Evolutionary conservation across 1,284 basidiomycete genomes (phyloP).

Genomic region (Apiotrichum montevideense): DNA sequence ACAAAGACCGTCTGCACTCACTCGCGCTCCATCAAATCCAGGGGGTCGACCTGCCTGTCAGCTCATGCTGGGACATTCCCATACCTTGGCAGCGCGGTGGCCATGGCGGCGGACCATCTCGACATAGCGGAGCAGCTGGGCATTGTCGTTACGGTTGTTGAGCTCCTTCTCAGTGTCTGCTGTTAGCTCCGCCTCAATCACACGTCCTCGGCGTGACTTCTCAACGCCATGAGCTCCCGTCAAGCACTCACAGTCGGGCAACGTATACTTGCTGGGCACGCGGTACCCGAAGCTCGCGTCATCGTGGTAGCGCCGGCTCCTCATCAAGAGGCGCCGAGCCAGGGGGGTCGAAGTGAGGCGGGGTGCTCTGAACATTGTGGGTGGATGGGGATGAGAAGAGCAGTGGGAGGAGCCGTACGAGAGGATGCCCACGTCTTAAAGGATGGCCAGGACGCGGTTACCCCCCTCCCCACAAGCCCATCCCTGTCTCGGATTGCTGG

Average conservation of each 20-base stretch:
- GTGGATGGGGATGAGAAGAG: not conserved
- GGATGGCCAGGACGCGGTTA: not conserved
- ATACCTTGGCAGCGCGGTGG: conserved; percentile 37
- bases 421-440: not conserved
- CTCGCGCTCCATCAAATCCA: conserved; percentile 76
- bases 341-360: conserved; percentile 2
- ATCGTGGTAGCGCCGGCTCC: conserved; percentile 58
- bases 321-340: not conserved
- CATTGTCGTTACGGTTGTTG: conserved; percentile 64
- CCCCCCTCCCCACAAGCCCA: not conserved
- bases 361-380: conserved; percentile 11
- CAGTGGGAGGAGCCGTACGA: not conserved
- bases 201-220: too few species aligned
- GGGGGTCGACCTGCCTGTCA: conserved; percentile 64
- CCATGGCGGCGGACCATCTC: conserved; percentile 63
- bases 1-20: conserved; percentile 41
- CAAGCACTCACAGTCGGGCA: conserved; percentile 65
- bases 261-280: conserved; percentile 57
- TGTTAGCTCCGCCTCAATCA: not conserved
- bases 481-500: not conserved
- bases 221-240: too few species aligned
- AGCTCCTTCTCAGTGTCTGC: conserved; percentile 69
- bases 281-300: conserved; percentile 70
- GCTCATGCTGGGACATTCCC: conserved; percentile 54
- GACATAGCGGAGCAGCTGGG: conserved; percentile 74